These are phyloP conservation scores for Telopea speciosissima DNA, from an alignment of 177 flowering plant species.

Conservation along the genomic window DNA sequence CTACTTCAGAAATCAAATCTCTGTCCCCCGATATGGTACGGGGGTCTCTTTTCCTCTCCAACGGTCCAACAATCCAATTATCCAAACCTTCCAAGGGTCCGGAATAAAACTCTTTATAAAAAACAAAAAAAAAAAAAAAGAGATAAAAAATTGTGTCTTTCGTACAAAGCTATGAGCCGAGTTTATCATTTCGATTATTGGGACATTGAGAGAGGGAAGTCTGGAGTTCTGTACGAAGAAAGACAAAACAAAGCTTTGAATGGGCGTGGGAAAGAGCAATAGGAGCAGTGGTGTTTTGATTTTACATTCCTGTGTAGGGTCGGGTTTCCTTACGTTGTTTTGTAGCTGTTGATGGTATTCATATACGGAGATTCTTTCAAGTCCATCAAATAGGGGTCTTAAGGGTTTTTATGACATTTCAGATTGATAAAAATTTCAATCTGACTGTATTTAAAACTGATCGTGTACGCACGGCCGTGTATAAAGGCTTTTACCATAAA, in stretches of 20 bases:
- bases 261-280: too few relatives aligned
- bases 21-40: slow-evolving; percentile 1
- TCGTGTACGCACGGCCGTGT: too few relatives aligned
- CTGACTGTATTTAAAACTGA: too few relatives aligned
- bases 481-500: too few relatives aligned
- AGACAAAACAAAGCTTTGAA: not conserved
- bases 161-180: too few relatives aligned
- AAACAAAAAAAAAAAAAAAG: not conserved
- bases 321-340: not conserved
- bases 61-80: not conserved
- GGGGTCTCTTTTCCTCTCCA: not conserved
- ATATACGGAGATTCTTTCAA: too few relatives aligned
- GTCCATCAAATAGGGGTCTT: too few relatives aligned
- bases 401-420: too few relatives aligned
- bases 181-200: not conserved
- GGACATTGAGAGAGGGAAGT: not conserved
- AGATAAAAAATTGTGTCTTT: not conserved
- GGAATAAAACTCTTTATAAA: not conserved
- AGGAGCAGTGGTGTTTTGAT: too few relatives aligned
- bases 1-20: slow-evolving; percentile 2
- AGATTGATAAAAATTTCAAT: too few relatives aligned
- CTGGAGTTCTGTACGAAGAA: not conserved
- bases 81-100: not conserved
- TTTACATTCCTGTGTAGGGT: too few relatives aligned
- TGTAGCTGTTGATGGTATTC: too few relatives aligned